A percentile compares a stretch with the other conserved stretches of the same genome.
phyloP scores from a whole-genome alignment of 2,329 filamentous ascomycete genomes.

The Cercospora zeae-maydis region DNA sequence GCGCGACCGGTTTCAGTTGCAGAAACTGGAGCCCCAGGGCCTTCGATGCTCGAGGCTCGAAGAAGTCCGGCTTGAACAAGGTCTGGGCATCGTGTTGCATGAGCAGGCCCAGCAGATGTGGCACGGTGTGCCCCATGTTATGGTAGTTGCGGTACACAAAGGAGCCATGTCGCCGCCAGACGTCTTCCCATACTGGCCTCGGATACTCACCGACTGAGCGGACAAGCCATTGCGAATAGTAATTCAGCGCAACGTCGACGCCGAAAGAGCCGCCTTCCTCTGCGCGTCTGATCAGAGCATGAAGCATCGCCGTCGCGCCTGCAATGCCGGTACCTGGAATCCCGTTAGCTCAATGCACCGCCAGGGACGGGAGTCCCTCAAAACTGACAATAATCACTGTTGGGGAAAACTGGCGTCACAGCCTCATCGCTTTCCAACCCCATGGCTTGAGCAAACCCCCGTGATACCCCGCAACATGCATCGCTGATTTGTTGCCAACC shows the following conservation, averaged over 20 bases:
- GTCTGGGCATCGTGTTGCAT: constrained; percentile 38
- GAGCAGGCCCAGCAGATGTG: constrained; percentile 43
- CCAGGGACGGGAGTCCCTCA: neutral
- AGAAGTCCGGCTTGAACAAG: constrained; percentile 50
- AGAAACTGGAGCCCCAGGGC: constrained; percentile 41
- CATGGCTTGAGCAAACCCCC: constrained; percentile 19
- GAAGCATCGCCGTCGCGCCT: constrained; percentile 23
- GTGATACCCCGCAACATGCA: constrained; percentile 29
- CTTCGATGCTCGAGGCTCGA: constrained; percentile 42
- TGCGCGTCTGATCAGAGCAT: constrained; percentile 26
- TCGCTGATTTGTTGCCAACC: constrained; percentile 56
- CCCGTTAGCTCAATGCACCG: constrained; percentile 2
- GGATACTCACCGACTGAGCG: constrained; percentile 29
- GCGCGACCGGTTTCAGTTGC: constrained; percentile 46
- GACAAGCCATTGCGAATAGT: constrained; percentile 33
- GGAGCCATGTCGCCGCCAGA: constrained; percentile 47
- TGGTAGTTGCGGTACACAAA: constrained; percentile 53
- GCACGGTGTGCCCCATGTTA: constrained; percentile 44
- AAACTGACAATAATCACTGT: constrained; percentile 24
- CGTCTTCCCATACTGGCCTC: constrained; percentile 45
- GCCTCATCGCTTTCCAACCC: constrained; percentile 19
- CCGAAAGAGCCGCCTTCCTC: constrained; percentile 29
- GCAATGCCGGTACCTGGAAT: constrained; percentile 24
- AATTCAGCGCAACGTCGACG: constrained; percentile 26
- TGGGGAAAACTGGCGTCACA: constrained; percentile 28